phyloP scores from a whole-genome alignment of 2,329 filamentous ascomycete genomes.

The Ambrosiella cleistominuta region DNA sequence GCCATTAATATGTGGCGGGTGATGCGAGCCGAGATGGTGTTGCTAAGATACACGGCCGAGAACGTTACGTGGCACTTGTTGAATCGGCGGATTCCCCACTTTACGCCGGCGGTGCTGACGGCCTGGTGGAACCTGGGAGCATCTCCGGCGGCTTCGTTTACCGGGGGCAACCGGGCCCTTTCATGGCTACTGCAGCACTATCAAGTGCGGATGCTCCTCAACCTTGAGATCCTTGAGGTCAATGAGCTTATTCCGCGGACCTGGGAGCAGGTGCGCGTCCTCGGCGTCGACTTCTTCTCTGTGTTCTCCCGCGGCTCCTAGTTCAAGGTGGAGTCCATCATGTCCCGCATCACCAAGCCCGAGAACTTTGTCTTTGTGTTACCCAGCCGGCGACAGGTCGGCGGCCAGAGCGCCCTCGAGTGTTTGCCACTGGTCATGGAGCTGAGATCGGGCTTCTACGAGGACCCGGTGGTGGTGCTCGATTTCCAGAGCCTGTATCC shows the following conservation, averaged over 20 bases:
- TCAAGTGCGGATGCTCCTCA: conserved; percentile 53
- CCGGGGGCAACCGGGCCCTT: conserved; percentile 22
- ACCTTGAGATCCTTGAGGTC: conserved; percentile 77
- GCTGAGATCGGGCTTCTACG: conserved; percentile 87
- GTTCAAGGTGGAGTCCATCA: conserved; percentile 96
- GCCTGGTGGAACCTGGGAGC: conserved; percentile 45
- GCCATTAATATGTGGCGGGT: conserved; percentile 96
- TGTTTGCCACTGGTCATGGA: conserved; percentile 95
- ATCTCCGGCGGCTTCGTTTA: background rate
- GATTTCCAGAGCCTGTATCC: conserved; percentile 96
- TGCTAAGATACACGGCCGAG: conserved; percentile 91
- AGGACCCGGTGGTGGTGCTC: conserved; percentile 69
- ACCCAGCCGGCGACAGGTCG: conserved; percentile 80
- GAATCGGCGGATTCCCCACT: conserved; percentile 75
- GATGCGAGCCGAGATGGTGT: conserved; percentile 80
- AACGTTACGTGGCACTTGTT: conserved; percentile 86
- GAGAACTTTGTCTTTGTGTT: conserved; percentile 87
- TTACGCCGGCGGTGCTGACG: conserved; percentile 61
- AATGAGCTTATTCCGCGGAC: conserved; percentile 81
- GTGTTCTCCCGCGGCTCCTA: conserved; percentile 91
- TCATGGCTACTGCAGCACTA: conserved; percentile 66
- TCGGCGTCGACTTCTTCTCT: conserved; percentile 93
- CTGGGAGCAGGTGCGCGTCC: conserved; percentile 79
- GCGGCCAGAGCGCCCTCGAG: conserved; percentile 82
- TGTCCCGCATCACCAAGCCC: conserved; percentile 96